Base-by-base conservation (phyloP, 495 filamentous ascomycete species). In the Tuber umbilicatum region DNA sequence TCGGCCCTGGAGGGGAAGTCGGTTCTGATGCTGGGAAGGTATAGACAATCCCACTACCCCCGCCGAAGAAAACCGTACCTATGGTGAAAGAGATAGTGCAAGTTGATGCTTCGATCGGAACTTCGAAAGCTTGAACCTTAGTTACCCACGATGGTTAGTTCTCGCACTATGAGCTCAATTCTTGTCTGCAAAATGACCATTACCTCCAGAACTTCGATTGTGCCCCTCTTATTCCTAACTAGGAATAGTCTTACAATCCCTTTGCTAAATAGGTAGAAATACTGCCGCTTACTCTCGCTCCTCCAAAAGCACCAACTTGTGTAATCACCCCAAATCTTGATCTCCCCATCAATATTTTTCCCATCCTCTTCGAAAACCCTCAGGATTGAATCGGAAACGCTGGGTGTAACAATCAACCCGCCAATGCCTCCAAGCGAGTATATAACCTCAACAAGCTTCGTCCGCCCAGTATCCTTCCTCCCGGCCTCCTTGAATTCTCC, bases 211-310 rank as follows among this genome's bases (percentile, higher is more conserved):
- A 83, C 68, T 43, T 82, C 80, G 37, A 79, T 74, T 16, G 73
- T 38, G 9, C 70, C 70, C 21, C 67, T 72, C 35, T 14, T 70
- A 23, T 60, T 71, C 60, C 79, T 74, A 35, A 82, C 43, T 4
- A 83, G 73, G 41, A 80, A 78, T 2, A 81, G 72, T 19, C 77
- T 74, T 27, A 77, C 71, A 55, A 75, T 71, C 12, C 70, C 77
- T 69, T 83, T 82, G 19, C 83, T 81, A 42, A 84, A 84, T 41
- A 81, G 71, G 75, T 80, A 84, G 17, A 84, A 69, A 68, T 84
- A 83, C n/a, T 83, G 81, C 38, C 83, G 76, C 35, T 76, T 79
- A 27, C 76, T 79, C 39, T 74, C 75, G 40, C 78, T 81, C 73
- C 73, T 80, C 83, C 79, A 83, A 55, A 76, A 64, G 72, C 83